Conservation (phyloP, 2,329 filamentous ascomycete genomes). For the Fusarium torulosum region DNA sequence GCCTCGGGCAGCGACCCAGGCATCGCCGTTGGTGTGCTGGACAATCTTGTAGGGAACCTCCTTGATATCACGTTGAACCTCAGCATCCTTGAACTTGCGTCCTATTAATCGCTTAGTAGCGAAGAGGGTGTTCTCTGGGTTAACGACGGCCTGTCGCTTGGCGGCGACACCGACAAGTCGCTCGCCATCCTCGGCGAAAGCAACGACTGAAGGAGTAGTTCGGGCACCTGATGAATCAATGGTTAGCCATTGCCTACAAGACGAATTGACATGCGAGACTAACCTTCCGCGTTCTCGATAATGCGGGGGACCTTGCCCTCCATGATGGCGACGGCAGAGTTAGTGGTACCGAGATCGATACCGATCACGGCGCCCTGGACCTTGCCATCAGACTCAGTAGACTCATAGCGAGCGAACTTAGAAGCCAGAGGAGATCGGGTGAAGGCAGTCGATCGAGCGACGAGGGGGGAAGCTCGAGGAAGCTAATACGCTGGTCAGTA, state of each 20-base stretch:
- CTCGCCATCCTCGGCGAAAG: conserved; percentile 95
- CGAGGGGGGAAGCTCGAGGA: conserved; percentile 78
- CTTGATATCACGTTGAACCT: conserved; percentile 97
- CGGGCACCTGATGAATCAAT: conserved; percentile 51
- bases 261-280: conserved; percentile 32
- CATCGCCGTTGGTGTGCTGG: conserved; percentile 95
- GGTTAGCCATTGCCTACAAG: conserved; percentile 15
- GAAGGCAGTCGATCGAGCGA: conserved; percentile 75
- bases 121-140: conserved; percentile 98
- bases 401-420: conserved; percentile 82
- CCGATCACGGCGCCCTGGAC: conserved; percentile 96
- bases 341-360: conserved; percentile 98
- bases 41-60: conserved; percentile 99
- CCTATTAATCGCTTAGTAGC: conserved; percentile 99
- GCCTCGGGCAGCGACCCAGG: conserved; percentile 92
- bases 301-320: conserved; percentile 96
- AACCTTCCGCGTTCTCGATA: conserved; percentile 97
- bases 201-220: conserved; percentile 82
- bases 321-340: conserved; percentile 97
- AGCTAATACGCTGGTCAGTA: conserved; percentile 64
- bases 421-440: conserved; percentile 78
- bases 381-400: conserved; percentile 72
- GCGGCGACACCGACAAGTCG: conserved; percentile 96
- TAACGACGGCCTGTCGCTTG: conserved; percentile 98
- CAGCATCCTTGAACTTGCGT: conserved; percentile 92